These are phyloP conservation scores for Xanthoparmelia taractica DNA, from an alignment of 495 filamentous ascomycete genomes.

Conservation along the genomic window DNA sequence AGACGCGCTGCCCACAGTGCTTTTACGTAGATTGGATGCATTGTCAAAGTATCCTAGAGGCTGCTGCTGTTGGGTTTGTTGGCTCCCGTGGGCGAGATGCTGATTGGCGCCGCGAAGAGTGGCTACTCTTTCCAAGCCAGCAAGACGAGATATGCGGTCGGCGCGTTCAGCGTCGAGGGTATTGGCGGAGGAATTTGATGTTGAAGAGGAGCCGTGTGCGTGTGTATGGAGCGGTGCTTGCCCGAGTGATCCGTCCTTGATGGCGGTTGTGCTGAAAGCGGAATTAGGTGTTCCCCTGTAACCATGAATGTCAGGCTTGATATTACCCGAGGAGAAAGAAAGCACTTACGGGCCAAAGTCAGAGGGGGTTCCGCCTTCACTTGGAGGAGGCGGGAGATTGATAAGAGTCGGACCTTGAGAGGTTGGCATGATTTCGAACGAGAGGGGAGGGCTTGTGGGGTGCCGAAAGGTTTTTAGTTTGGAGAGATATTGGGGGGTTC, in stretches of 20 bases:
- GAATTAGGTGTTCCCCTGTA: slow-evolving; percentile 84
- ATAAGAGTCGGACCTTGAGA: slow-evolving; percentile 56
- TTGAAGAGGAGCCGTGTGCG: slow-evolving; percentile 41
- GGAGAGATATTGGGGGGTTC: too few species aligned
- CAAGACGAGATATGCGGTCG: slow-evolving; percentile 85
- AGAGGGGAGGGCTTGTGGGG: background rate
- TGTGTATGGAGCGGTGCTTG: slow-evolving; percentile 53
- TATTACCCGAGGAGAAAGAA: slow-evolving; percentile 8
- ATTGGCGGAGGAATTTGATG: slow-evolving; percentile 50
- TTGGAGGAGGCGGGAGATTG: slow-evolving; percentile 76
- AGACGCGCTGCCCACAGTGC: slow-evolving; percentile 80
- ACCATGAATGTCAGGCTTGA: slow-evolving; percentile 21
- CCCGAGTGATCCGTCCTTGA: slow-evolving; percentile 88
- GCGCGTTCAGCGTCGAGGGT: slow-evolving; percentile 84
- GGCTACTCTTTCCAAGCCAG: slow-evolving; percentile 73
- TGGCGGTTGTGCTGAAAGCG: slow-evolving; percentile 82
- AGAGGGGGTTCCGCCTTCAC: slow-evolving; percentile 78
- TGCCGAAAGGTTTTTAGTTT: too few species aligned
- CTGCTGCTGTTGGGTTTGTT: slow-evolving; percentile 29
- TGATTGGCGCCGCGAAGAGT: slow-evolving; percentile 48
- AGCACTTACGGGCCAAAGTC: slow-evolving; percentile 73
- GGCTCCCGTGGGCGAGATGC: slow-evolving; percentile 28
- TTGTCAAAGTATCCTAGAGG: slow-evolving; percentile 61
- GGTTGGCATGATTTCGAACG: background rate
- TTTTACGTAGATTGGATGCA: slow-evolving; percentile 48